These are phyloP conservation scores for Xerophyta viscosa DNA, from an alignment of 106 monocot genomes.

Conservation along the genomic window DNA sequence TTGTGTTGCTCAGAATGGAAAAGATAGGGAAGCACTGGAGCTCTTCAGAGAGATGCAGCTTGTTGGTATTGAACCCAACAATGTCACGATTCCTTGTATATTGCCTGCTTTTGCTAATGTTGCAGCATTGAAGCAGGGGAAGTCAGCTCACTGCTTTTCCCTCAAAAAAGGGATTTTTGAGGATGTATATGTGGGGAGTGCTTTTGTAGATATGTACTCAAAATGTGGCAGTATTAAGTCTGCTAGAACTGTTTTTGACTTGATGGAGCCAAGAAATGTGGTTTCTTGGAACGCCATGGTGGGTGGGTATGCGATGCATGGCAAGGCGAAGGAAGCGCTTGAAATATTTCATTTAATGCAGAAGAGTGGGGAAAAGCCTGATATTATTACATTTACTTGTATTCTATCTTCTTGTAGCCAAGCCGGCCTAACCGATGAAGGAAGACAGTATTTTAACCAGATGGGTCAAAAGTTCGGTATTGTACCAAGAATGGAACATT, in stretches of 20 bases:
- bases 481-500: conserved; percentile 55
- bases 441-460: conserved; percentile 39
- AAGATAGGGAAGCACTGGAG: conserved; percentile 50
- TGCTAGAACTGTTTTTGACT: conserved; percentile 43
- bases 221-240: conserved; percentile 67
- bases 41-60: conserved; percentile 75
- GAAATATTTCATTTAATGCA: conserved; percentile 48
- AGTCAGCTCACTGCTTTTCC: conserved; percentile 57
- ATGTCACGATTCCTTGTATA: conserved; percentile 64
- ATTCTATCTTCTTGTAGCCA: conserved; percentile 64
- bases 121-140: conserved; percentile 61
- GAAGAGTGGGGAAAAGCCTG: conserved; percentile 29
- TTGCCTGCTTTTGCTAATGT: conserved; percentile 75
- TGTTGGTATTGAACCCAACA: conserved; percentile 44
- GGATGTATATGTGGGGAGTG: conserved; percentile 60
- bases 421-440: conserved; percentile 46
- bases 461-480: conserved; percentile 47
- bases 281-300: conserved; percentile 82
- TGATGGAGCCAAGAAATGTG: conserved; percentile 42
- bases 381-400: conserved; percentile 61
- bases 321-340: conserved; percentile 43
- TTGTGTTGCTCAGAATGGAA: conserved; percentile 70
- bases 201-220: conserved; percentile 71
- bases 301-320: conserved; percentile 77
- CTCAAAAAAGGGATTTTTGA: conserved; percentile 25